These are phyloP conservation scores for Microdochium nivale DNA, from an alignment of 2,329 filamentous ascomycete genomes.

Conservation along the genomic window DNA sequence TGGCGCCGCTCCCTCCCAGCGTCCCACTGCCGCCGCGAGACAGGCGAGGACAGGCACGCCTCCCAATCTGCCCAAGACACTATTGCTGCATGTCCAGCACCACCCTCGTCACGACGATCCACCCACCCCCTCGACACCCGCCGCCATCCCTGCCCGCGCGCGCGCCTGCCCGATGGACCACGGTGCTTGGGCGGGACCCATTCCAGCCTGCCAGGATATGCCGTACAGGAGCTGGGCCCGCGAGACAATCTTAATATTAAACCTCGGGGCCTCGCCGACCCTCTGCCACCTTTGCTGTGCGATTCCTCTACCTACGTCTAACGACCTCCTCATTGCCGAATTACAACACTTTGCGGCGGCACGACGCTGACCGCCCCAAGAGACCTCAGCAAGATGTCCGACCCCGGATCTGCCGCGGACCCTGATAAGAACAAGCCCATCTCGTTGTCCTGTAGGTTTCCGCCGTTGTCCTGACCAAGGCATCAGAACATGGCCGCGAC, in stretches of 20 bases:
- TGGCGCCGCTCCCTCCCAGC: too few species aligned
- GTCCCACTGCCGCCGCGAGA: too few species aligned
- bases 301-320: too few species aligned
- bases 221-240: not conserved
- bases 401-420: not conserved
- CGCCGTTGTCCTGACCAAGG: slow-evolving; percentile 2
- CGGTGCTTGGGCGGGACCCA: not conserved
- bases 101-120: not conserved
- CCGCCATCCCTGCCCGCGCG: not conserved
- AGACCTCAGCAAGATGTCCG: not conserved
- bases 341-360: not conserved
- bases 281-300: too few species aligned
- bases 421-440: not conserved
- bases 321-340: not conserved
- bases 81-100: not conserved
- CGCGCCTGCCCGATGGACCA: too few species aligned
- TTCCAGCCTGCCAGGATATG: not conserved
- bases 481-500: too few species aligned
- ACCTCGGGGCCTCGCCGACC: too few species aligned
- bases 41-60: not conserved
- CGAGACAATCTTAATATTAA: too few species aligned
- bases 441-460: not conserved
- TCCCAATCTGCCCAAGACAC: not conserved
- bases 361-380: not conserved
- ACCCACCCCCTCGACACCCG: not conserved